Base-by-base conservation (phyloP, 1,139 yeast genomes). In the Suhomyces bolitotheri region DNA sequence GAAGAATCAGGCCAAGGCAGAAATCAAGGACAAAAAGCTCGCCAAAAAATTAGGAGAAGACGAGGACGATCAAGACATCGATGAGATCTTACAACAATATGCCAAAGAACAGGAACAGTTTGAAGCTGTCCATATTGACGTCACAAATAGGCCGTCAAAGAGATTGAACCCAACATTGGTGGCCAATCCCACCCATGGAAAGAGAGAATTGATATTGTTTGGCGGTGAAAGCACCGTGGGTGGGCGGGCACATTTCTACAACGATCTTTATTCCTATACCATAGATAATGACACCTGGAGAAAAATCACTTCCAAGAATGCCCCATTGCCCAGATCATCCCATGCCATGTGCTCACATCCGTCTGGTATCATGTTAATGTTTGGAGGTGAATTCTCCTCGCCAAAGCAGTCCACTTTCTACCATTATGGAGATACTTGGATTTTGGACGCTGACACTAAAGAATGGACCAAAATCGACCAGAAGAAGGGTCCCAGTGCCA, bases 351-450 rank as follows among this genome's bases (percentile, higher is more conserved):
- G 92, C 46, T 83, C 88, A 0, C 97, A 92, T 58, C 96, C 97
- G 2, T 80, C 90, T 2, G 97, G 97, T 7, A 65, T 89, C 1
- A 74, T 87, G 16, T 62, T 92, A 42, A 62, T 92, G 71, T 92
- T 88, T 65, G 98, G 97, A 34, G 98, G 98, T 47, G 98, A 92
- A 60, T 92, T 92, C 51, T 87, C 97, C 2, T 86, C 96, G 6
- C 97, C 97, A 2, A 92, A 90, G 54, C 98, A 92, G 60, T 81
- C 89, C 33, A 88, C 97, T 0, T 92, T 92, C 59, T 94, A 92
- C 59, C 98, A 92, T 60, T 92, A 88, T 58, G 94, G 96, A 13
- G 98, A 92, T 54, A 84, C 96, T 3, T 92, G 97, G 97, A 71
- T 90, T 35, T 66, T 92, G 42, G 97, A 92, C 52, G 77, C 90